Conservation (phyloP, 192 early-diverging fungal genomes). For the Coemansia sp. region DNA sequence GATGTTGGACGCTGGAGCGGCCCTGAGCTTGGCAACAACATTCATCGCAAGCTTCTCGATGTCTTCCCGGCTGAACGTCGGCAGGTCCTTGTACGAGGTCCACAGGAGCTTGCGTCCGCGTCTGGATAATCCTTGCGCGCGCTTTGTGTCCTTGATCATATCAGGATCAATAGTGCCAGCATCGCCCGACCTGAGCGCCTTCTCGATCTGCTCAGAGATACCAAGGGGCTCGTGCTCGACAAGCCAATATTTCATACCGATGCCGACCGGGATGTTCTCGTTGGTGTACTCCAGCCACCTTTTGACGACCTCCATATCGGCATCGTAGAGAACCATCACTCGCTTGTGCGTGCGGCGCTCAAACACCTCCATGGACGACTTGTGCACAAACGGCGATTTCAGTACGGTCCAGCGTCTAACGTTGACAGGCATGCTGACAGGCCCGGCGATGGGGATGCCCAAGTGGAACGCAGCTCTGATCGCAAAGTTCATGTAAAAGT, state of each 20-base stretch:
- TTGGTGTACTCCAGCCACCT: slow-evolving; percentile 79
- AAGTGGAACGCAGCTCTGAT: slow-evolving; percentile 75
- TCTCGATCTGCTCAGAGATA: slow-evolving; percentile 32
- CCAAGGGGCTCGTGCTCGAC: slow-evolving; percentile 67
- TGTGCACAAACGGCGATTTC: slow-evolving; percentile 93
- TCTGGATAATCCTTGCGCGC: slow-evolving; percentile 18
- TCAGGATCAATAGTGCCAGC: slow-evolving; percentile 16
- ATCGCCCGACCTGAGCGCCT: slow-evolving; percentile 29
- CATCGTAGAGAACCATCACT: slow-evolving; percentile 75
- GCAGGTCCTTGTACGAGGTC: slow-evolving; percentile 47
- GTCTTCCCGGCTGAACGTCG: slow-evolving; percentile 25
- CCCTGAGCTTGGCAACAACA: slow-evolving; percentile 30
- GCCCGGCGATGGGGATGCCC: slow-evolving; percentile 69
- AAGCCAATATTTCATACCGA: slow-evolving; percentile 76
- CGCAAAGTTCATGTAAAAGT: slow-evolving; percentile 84
- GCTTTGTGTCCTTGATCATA: slow-evolving; percentile 20
- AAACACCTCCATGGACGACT: slow-evolving; percentile 95
- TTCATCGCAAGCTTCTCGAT: slow-evolving; percentile 34
- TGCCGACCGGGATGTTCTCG: slow-evolving; percentile 78
- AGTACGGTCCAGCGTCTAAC: slow-evolving; percentile 83
- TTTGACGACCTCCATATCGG: slow-evolving; percentile 68
- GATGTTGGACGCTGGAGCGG: slow-evolving; percentile 38
- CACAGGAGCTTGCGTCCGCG: slow-evolving; percentile 37
- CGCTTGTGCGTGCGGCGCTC: slow-evolving; percentile 87
- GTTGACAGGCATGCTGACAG: slow-evolving; percentile 69